Conservation (phyloP, 2,329 filamentous ascomycete genomes). For the Fusarium continuum region DNA sequence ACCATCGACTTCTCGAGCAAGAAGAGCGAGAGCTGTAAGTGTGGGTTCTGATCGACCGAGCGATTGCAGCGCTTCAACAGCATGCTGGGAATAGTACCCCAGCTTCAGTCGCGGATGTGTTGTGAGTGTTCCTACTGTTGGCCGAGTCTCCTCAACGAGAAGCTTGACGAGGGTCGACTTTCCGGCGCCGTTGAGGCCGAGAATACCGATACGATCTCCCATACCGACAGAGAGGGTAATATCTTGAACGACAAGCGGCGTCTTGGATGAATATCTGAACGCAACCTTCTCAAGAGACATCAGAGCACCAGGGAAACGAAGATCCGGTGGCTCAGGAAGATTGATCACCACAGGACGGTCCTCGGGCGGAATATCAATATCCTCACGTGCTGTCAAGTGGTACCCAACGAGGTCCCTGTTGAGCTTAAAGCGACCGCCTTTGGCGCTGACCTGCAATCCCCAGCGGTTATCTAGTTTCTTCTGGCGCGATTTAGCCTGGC, state of each 20-base stretch:
- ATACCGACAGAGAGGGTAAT: slow-evolving; percentile 75
- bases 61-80: slow-evolving; percentile 73
- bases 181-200: slow-evolving; percentile 82
- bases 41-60: slow-evolving; percentile 58
- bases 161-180: slow-evolving; percentile 82
- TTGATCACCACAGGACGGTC: slow-evolving; percentile 65
- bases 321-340: slow-evolving; percentile 71
- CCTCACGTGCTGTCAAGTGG: slow-evolving; percentile 66
- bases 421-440: slow-evolving; percentile 80
- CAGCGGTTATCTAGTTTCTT: slow-evolving; percentile 85
- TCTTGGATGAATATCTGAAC: slow-evolving; percentile 67
- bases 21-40: slow-evolving; percentile 71
- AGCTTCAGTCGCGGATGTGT: slow-evolving; percentile 74
- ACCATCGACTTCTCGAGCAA: slow-evolving; percentile 64
- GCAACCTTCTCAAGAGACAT: slow-evolving; percentile 75
- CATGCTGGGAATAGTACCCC: slow-evolving; percentile 83
- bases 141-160: slow-evolving; percentile 67
- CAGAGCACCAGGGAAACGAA: slow-evolving; percentile 79
- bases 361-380: slow-evolving; percentile 75
- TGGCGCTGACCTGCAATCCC: slow-evolving; percentile 77
- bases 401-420: slow-evolving; percentile 76
- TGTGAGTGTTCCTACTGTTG: slow-evolving; percentile 69
- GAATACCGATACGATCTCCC: slow-evolving; percentile 77
- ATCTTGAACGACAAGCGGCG: slow-evolving; percentile 62
- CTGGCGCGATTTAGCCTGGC: slow-evolving; percentile 84